Evolutionary conservation across 192 early-diverging fungal species (phyloP).

Genomic region (Podila horticola): DNA sequence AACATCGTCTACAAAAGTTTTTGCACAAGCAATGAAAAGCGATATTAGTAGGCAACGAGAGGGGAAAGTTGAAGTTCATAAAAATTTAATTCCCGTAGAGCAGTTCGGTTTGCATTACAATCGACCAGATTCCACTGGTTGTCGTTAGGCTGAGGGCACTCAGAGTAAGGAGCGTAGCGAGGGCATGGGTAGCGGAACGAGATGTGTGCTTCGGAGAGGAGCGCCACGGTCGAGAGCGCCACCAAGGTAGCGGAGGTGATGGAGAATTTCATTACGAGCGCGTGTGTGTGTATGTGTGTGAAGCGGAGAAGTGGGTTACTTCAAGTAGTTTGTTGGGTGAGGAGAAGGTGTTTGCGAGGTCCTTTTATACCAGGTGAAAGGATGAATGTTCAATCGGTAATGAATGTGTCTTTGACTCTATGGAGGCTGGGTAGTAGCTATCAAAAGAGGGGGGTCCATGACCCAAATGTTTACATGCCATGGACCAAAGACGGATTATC

Average conservation of each 20-base stretch:
- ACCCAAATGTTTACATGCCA: too few relatives aligned
- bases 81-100: not conserved
- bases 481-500: too few relatives aligned
- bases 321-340: not conserved
- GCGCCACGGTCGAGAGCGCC: conserved; percentile 24
- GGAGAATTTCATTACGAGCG: conserved; percentile 21
- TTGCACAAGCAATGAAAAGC: not conserved
- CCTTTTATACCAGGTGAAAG: too few relatives aligned
- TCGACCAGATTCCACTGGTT: conserved; percentile 41
- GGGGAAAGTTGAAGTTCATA: too few relatives aligned
- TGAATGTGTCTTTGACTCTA: too few relatives aligned
- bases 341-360: not conserved
- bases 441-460: too few relatives aligned
- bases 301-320: not conserved
- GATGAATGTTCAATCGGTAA: too few relatives aligned
- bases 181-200: conserved; percentile 51
- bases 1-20: conserved; percentile 13
- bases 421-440: too few relatives aligned
- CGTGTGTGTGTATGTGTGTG: not conserved
- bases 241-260: conserved; percentile 12
- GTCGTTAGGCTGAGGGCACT: conserved; percentile 31
- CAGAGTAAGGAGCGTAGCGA: conserved; percentile 32
- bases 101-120: not conserved
- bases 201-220: conserved; percentile 42
- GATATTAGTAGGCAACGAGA: too few relatives aligned